Base-by-base conservation (phyloP, 495 filamentous ascomycete genomes). In the Penicillium antarcticum region DNA sequence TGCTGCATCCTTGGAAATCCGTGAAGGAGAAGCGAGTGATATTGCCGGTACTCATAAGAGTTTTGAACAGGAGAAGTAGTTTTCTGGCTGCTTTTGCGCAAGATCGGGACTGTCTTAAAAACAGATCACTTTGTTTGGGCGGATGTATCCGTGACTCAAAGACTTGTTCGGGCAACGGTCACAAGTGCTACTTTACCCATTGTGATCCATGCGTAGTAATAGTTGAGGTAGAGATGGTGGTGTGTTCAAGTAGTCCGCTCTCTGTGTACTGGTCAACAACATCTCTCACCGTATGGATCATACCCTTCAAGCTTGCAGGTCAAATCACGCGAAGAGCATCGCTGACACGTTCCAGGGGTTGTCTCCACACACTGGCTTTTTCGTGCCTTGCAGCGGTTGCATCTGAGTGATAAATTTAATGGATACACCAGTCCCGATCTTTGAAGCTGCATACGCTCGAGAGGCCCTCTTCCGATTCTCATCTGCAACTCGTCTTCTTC, bases 1-100 rank as follows among this genome's bases (percentile, higher is more conserved):
- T 63, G 24, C 62, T 65, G 61, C 64, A 67, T 12, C 56, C 59
- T 41, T 67, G 64, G 18, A 67, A 67, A 36, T 67, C 64, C 9
- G 64, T 67, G 36, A 67, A 67, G 3, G 64, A 67, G 14, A 67
- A 67, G 1, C 52, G 51, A 11, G 56, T 53, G 17, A 61, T 58
- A 10, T 57, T 59, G 13, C 46, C 42, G 13, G 33, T 54, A 1
- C 12, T 19, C 2, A 32, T 52, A 8, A 67, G 31, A 11, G 13
- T 46, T 16, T 67, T 62, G 36, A 62, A 63, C 1, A 65, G 35
- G 4, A 34, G 33, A 3, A 67, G 51, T 4, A 62, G 21, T 35
- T 60, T 61, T 14, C 52, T 48, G 10, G 53, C 59, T 9, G 61
- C 56, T 31, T 58, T 58, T 17, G 47, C 43, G 14, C 64, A 67